Evolutionary conservation across 2,329 filamentous ascomycete species (phyloP), one percentile per base, ranked within the genome.

Genomic region (Beauveria australis): DNA sequence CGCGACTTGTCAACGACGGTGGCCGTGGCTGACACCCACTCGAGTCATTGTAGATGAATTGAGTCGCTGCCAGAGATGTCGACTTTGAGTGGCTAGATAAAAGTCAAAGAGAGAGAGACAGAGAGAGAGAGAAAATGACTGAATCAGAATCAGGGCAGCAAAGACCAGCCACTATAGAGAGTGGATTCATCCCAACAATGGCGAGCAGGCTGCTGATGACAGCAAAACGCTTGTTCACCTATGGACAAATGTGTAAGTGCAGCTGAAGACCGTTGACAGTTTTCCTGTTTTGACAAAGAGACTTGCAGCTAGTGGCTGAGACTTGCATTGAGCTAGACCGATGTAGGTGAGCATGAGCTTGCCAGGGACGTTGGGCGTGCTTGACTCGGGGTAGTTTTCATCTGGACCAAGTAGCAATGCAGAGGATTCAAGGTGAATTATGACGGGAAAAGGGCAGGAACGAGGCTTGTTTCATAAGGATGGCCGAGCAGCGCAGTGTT

Each of bases 111-210:
- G 3, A 43, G 3, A 40, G 30, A 24, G 22, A 19, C 2, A 19
- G 3, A 43, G 3, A 40, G 30, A 24, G 22, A 37, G 7, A 19
- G 9, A 40, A 46, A 33, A 18, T 8, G 9, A 19, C 12, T 37
- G 16, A 33, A 26, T 16, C n/a, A 22, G 53, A 47, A 33, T 5
- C 33, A 33, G 14, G 41, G 16, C 47, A 40, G 26, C 19, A 19
- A 24, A 49, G 26, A 41, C 12, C 26, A 40, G 19, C 19, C 5
- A 37, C 26, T 19, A 28, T 46, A 22, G 49, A 53, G 26, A 37
- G 57, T 59, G 48, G 49, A 53, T 53, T 53, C 49, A n/a, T 59
- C 47, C 56, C 56, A 59, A 52, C 18, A 52, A 52, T 44, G 24
- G 47, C 24, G 55, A 51, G 33, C 22, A 51, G 33, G 33, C 30